These are phyloP conservation scores for Silene latifolia DNA, from an alignment of 148 eudicot genomes.

Conservation along the genomic window DNA sequence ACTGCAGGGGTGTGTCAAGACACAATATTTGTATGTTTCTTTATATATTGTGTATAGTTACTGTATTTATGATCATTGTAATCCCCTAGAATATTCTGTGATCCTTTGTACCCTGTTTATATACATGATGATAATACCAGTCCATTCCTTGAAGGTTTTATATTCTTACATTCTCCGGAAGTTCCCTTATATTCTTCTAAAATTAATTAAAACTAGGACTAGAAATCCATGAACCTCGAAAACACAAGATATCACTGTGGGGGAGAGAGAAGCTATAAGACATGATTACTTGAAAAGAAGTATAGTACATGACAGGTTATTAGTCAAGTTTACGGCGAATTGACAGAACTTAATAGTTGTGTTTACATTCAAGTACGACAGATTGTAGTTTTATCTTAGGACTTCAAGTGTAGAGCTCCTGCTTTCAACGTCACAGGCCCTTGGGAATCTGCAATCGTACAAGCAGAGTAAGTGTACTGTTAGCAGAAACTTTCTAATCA, in stretches of 20 bases:
- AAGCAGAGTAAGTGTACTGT: not conserved
- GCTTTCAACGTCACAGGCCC: not conserved
- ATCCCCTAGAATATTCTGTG: not conserved
- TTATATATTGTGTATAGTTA: not conserved
- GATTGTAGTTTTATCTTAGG: not conserved
- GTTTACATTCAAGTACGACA: not conserved
- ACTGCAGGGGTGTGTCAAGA: no score
- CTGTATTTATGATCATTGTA: not conserved
- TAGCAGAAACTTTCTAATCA: not conserved
- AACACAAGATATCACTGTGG: not conserved
- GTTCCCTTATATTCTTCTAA: conserved; percentile 5
- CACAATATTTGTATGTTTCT: no score
- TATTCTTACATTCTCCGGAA: conserved; percentile 16
- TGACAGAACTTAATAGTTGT: not conserved
- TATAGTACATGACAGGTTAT: not conserved
- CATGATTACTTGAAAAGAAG: no score
- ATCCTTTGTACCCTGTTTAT: no score
- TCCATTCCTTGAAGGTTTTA: not conserved
- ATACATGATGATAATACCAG: not conserved
- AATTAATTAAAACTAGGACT: conserved; percentile 6
- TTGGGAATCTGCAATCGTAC: not conserved
- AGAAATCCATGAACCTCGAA: not conserved
- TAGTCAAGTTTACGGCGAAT: no score
- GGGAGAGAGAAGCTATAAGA: not conserved
- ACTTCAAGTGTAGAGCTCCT: not conserved